Evolutionary conservation across 192 early-diverging fungal genomes (phyloP).

Genomic region (Pilobolus umbonatus): DNA sequence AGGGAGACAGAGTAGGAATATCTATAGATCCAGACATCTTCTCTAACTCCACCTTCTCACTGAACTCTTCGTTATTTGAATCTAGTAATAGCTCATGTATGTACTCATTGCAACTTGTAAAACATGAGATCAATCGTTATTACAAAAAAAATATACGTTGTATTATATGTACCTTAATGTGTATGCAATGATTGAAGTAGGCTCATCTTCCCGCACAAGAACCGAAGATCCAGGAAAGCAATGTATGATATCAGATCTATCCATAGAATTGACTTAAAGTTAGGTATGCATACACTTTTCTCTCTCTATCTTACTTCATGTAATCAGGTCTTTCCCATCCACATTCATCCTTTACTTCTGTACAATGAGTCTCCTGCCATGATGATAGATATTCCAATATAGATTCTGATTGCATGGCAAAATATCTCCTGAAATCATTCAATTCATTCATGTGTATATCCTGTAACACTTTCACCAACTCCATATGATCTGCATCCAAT

Average conservation of each 20-base stretch:
- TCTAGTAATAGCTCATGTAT: slow-evolving; percentile 25
- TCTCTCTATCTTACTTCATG: slow-evolving; percentile 30
- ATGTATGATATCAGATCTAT: slow-evolving; percentile 41
- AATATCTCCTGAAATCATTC: slow-evolving; percentile 51
- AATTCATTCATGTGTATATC: slow-evolving; percentile 29
- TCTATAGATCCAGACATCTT: too few relatives aligned
- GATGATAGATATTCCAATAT: slow-evolving; percentile 35
- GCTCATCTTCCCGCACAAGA: slow-evolving; percentile 83
- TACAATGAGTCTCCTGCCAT: slow-evolving; percentile 47
- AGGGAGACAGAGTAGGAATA: background rate
- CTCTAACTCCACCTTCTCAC: too few relatives aligned
- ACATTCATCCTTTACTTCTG: slow-evolving; percentile 18
- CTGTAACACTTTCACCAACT: slow-evolving; percentile 36
- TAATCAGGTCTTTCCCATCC: slow-evolving; percentile 55
- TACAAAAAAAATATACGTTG: background rate
- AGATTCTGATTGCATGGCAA: slow-evolving; percentile 31
- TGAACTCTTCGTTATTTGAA: too few relatives aligned
- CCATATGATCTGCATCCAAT: slow-evolving; percentile 24
- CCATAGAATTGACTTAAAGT: background rate
- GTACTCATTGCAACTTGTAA: slow-evolving; percentile 45
- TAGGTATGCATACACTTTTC: background rate
- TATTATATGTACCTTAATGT: slow-evolving; percentile 55
- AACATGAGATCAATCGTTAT: slow-evolving; percentile 1
- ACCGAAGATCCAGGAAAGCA: slow-evolving; percentile 79
- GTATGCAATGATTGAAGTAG: slow-evolving; percentile 87